phyloP scores from a whole-genome alignment of 2,329 filamentous ascomycete genomes.

The Ascochyta fabae region DNA sequence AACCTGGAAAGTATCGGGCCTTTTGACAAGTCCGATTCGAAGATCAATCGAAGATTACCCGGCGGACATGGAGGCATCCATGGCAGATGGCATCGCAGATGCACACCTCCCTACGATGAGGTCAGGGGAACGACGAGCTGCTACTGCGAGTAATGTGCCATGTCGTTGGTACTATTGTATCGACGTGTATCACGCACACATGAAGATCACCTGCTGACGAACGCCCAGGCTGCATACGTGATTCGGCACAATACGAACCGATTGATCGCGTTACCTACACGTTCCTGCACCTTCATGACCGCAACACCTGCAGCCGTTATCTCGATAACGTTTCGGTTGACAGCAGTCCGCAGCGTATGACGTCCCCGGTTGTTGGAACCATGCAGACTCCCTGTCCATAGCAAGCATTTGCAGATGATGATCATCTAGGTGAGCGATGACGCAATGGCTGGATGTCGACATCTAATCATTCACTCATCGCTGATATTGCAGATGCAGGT shows the following conservation, averaged over 20 bases:
- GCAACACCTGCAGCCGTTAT: not conserved
- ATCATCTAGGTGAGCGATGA: constrained; percentile 1
- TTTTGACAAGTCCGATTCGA: not conserved
- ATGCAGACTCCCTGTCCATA: not conserved
- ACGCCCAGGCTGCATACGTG: not conserved
- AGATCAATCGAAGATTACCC: constrained; percentile 7
- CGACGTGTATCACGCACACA: not conserved
- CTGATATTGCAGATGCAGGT: not conserved
- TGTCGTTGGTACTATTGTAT: not conserved
- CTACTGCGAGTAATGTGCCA: constrained; percentile 3
- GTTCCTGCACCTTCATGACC: not conserved
- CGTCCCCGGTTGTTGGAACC: not conserved
- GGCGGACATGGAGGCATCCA: constrained; percentile 1
- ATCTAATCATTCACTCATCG: not conserved
- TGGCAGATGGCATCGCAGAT: not conserved
- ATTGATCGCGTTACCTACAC: not conserved
- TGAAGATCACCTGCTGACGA: constrained; percentile 4
- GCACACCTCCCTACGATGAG: not conserved
- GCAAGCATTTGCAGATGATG: not conserved
- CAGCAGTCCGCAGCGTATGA: not conserved
- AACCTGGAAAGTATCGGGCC: constrained; percentile 5
- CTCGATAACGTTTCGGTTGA: not conserved
- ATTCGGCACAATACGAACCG: constrained; percentile 1
- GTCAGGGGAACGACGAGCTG: not conserved
- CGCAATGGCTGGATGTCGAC: not conserved